phyloP scores from a whole-genome alignment of 129 eudicot genomes.

The Flaveria bidentis region DNA sequence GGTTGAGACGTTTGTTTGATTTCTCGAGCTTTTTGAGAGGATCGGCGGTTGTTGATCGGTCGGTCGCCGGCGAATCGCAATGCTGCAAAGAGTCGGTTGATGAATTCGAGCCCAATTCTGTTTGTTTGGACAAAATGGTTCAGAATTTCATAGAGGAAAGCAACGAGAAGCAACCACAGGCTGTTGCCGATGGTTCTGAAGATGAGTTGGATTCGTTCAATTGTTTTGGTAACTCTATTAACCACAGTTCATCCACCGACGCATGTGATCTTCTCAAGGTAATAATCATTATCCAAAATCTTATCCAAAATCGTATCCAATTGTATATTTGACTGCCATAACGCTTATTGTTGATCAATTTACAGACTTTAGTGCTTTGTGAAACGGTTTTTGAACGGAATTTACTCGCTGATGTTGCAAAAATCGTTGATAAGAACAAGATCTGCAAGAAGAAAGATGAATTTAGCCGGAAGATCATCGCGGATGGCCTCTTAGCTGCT shows the following conservation, averaged over 20 bases:
- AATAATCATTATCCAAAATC: background rate
- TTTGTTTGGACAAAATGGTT: constrained; percentile 77
- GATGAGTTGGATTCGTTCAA: constrained; percentile 51
- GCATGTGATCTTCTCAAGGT: constrained; percentile 68
- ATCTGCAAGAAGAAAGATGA: constrained; percentile 52
- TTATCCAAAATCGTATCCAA: background rate
- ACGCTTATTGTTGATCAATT: background rate
- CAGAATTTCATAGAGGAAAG: constrained; percentile 76
- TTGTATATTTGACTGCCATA: background rate
- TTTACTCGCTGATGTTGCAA: constrained; percentile 62
- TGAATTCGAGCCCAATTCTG: constrained; percentile 77
- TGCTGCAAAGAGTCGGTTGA: constrained; percentile 35
- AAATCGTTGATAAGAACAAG: constrained; percentile 58
- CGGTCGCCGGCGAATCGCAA: constrained; percentile 32
- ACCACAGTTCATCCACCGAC: constrained; percentile 26
- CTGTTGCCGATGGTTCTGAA: constrained; percentile 40
- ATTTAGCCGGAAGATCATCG: constrained; percentile 42
- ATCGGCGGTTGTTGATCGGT: constrained; percentile 40
- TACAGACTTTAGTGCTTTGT: constrained; percentile 68
- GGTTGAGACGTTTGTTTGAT: constrained; percentile 70
- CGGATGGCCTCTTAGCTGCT: constrained; percentile 50
- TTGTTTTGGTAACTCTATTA: constrained; percentile 46
- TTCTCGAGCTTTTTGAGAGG: constrained; percentile 47
- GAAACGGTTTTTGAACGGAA: constrained; percentile 54
- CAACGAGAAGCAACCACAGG: constrained; percentile 45